These are phyloP conservation scores for Wickerhamomyces bovis DNA, from an alignment of 805 yeast species.

Conservation along the genomic window DNA sequence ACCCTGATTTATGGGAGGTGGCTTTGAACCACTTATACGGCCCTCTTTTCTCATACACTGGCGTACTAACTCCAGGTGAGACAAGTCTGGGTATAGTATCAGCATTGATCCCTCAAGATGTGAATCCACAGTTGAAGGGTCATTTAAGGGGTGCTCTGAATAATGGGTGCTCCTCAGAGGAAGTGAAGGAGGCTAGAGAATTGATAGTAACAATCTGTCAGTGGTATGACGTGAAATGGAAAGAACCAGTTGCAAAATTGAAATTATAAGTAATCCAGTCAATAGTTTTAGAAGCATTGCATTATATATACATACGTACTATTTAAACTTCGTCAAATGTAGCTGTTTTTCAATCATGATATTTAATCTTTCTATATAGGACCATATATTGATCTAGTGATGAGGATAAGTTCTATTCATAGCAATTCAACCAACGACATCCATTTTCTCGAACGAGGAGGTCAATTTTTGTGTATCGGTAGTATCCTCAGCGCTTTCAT, in stretches of 20 bases:
- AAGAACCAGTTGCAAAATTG: conserved; percentile 31
- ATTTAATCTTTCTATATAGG: background rate
- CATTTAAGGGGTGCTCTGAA: conserved; percentile 83
- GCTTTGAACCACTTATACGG: conserved; percentile 71
- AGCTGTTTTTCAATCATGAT: background rate
- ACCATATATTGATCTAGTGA: background rate
- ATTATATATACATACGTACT: no score
- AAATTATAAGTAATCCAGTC: no score
- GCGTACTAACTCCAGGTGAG: conserved; percentile 56
- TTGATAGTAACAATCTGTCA: conserved; percentile 59
- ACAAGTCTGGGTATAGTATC: conserved; percentile 75
- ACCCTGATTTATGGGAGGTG: conserved; percentile 80
- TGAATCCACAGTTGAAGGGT: conserved; percentile 87
- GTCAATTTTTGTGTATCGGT: background rate
- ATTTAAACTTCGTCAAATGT: background rate
- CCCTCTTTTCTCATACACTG: conserved; percentile 66
- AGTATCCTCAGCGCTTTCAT: background rate
- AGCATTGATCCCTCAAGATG: conserved; percentile 85
- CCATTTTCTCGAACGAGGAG: conserved; percentile 10
- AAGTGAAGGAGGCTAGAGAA: conserved; percentile 51
- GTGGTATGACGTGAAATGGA: conserved; percentile 72
- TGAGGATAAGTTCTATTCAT: no score
- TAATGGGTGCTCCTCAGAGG: conserved; percentile 63
- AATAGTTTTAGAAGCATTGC: no score
- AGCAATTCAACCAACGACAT: conserved; percentile 7